Base-by-base conservation (phyloP, 345 rosid species). In the Lepidium sativum region DNA sequence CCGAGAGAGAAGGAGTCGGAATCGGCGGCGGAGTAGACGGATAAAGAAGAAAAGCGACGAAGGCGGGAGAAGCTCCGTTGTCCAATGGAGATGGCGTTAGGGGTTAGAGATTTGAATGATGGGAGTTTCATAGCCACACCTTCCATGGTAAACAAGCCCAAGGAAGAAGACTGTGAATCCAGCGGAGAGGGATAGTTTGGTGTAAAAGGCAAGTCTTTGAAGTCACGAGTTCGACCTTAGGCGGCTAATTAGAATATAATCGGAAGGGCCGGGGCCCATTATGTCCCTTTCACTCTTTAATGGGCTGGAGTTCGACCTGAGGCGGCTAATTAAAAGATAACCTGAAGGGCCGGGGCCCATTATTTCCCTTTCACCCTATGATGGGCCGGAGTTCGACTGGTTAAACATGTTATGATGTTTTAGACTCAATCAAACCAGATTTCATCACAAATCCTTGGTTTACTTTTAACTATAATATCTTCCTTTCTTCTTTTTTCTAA, bases 1-100 rank as follows among this genome's bases (percentile, higher is more conserved):
- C 98, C 96, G 27, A 92, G 88, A 15, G 98, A 87, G 60, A 77
- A 60, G 59, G 84, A 53, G 23, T 61, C 79, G 37, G 80, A 43
- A 58, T 69, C 53, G 75, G 76, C 65, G 40, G 67, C 64, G 34
- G 77, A 76, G 6, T 40, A 67, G 42, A 78, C 54, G 57, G 32
- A 55, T 50, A 60, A 64, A 40, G 82, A 72, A 62, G 72, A 44
- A 29, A 52, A 60, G 56, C 54, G 66, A 21, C 72, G 68, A 18
- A 60, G 6, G 5, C 51, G 16, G 52, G 66, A 23, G 25, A 70
- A 60, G 27, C 51, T 68, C 32, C 68, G 67, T 55, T 58, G 54
- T 10, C 4, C 37, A 69, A 55, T 23, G 31, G 67, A 72, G 65
- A 78, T 16, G 32, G 53, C 33, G 18, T 35, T 56, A 33, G 75